phyloP scores from a whole-genome alignment of 2,329 filamentous ascomycete genomes.

The Talaromyces sp. region DNA sequence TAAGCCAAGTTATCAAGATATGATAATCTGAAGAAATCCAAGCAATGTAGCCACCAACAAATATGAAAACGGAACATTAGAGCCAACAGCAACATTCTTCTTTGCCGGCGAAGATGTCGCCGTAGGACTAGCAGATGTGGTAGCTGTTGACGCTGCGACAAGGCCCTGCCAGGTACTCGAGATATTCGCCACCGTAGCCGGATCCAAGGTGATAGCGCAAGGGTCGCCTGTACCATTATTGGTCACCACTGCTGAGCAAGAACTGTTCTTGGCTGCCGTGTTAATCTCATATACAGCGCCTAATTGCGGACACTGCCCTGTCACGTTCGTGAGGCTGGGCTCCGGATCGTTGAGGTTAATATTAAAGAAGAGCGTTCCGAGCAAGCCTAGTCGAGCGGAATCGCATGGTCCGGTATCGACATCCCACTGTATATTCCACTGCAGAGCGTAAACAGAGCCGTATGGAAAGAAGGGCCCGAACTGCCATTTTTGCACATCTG shows the following conservation, averaged over 20 bases:
- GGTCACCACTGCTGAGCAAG: constrained; percentile 7
- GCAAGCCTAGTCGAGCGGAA: background rate
- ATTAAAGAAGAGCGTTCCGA: constrained; percentile 7
- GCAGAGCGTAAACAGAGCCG: constrained; percentile 11
- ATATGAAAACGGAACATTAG: background rate
- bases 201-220: background rate
- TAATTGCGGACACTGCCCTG: constrained; percentile 5
- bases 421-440: constrained; percentile 6
- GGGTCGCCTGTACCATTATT: background rate
- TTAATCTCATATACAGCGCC: constrained; percentile 6
- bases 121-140: background rate
- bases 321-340: background rate
- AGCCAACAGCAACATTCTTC: background rate
- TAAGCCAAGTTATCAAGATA: background rate
- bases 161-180: constrained; percentile 5
- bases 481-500: constrained; percentile 6
- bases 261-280: background rate
- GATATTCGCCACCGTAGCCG: background rate
- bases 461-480: background rate
- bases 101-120: background rate
- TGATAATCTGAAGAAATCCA: constrained; percentile 3
- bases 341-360: constrained; percentile 6
- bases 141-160: background rate
- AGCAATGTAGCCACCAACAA: background rate
- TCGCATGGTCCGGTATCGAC: background rate